These are phyloP conservation scores for Fusarium burgessii DNA, from an alignment of 2,329 filamentous ascomycete genomes.

Conservation along the genomic window DNA sequence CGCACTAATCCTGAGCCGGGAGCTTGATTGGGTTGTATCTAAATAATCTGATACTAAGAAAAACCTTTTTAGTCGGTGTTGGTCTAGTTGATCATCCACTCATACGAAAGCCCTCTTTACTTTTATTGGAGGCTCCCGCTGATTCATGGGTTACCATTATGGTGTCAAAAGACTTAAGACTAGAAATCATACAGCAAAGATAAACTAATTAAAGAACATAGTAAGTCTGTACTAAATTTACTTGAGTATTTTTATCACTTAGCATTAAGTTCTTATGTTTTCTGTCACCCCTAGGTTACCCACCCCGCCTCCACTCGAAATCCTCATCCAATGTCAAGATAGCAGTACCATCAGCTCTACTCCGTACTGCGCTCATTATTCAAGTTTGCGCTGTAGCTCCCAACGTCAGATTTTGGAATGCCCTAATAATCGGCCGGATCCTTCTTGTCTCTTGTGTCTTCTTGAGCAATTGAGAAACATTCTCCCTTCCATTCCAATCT, in stretches of 20 bases:
- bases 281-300: not conserved
- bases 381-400: not conserved
- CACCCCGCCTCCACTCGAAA: slow-evolving; percentile 10
- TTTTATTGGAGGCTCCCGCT: slow-evolving; percentile 7
- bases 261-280: too few relatives aligned
- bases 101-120: not conserved
- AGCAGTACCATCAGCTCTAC: too few relatives aligned
- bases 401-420: slow-evolving; percentile 9
- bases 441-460: not conserved
- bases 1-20: slow-evolving; percentile 25
- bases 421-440: slow-evolving; percentile 1
- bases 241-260: too few relatives aligned
- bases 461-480: slow-evolving; percentile 1
- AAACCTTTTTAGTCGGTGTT: slow-evolving; percentile 9
- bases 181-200: too few relatives aligned
- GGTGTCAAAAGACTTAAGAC: too few relatives aligned
- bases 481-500: slow-evolving; percentile 31
- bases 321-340: too few relatives aligned
- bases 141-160: not conserved
- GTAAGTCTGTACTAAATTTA: too few relatives aligned
- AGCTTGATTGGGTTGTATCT: not conserved
- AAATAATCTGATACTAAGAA: not conserved
- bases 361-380: not conserved
- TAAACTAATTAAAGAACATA: too few relatives aligned
- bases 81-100: slow-evolving; percentile 22